Conservation (phyloP, 2,329 filamentous ascomycete genomes). For the Aplosporella prunicola region DNA sequence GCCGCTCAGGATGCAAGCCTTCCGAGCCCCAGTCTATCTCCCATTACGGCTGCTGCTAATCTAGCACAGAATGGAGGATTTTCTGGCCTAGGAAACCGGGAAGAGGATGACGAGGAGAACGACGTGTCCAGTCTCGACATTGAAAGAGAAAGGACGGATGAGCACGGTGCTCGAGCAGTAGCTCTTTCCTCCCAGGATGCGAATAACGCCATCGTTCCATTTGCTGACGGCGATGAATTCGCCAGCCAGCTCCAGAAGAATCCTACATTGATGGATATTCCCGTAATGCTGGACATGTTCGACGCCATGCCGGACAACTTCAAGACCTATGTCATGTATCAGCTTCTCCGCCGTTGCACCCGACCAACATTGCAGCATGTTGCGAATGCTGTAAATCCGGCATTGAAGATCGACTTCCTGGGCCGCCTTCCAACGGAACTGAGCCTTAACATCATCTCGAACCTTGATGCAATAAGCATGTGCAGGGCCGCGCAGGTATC, state of each 20-base stretch:
- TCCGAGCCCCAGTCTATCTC: constrained; percentile 88
- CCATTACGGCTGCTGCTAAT: constrained; percentile 70
- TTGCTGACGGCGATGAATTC: background rate
- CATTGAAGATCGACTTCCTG: constrained; percentile 89
- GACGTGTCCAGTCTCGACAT: constrained; percentile 30
- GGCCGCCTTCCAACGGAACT: constrained; percentile 76
- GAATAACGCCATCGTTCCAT: no score
- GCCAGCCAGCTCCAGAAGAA: background rate
- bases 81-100: constrained; percentile 18
- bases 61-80: constrained; percentile 29
- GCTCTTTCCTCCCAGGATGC: background rate
- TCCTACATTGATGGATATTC: constrained; percentile 61
- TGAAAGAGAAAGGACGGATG: constrained; percentile 7
- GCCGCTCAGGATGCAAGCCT: constrained; percentile 81
- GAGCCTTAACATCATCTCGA: constrained; percentile 76
- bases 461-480: constrained; percentile 75
- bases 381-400: constrained; percentile 83
- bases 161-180: background rate
- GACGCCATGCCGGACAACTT: constrained; percentile 84
- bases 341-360: constrained; percentile 78
- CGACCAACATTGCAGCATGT: constrained; percentile 84
- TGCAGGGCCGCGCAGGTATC: constrained; percentile 89
- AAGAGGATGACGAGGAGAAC: constrained; percentile 22
- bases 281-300: constrained; percentile 77
- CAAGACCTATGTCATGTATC: constrained; percentile 95